Percentiles rank a stretch among this genome's conserved stretches.
These are phyloP conservation scores for Aleurites moluccanus DNA, from an alignment of 441 rosid species.

Conservation along the genomic window DNA sequence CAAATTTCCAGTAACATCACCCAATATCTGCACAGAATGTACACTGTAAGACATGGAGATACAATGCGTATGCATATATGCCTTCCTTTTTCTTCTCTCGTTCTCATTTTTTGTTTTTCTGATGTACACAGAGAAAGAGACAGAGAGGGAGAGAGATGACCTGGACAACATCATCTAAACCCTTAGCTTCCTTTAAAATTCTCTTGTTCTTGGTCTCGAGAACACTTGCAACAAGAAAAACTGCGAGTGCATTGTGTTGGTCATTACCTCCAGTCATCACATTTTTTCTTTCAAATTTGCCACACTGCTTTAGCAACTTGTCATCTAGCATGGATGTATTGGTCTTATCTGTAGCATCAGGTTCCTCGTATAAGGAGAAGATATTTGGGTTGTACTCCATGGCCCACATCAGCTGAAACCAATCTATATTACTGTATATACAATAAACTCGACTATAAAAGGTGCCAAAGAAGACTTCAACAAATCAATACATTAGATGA, in stretches of 20 bases:
- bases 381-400: constrained; percentile 94
- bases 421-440: constrained; percentile 34
- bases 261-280: constrained; percentile 48
- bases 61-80: not conserved
- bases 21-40: constrained; percentile 56
- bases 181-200: constrained; percentile 80
- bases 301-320: constrained; percentile 65
- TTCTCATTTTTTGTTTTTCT: not conserved
- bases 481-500: constrained; percentile 12
- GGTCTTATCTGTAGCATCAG: constrained; percentile 27
- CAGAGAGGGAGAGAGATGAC: constrained; percentile 32
- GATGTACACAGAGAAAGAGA: no score
- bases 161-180: constrained; percentile 84
- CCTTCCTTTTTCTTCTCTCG: not conserved
- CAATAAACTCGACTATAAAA: constrained; percentile 15
- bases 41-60: constrained; percentile 8
- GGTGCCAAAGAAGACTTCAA: not conserved
- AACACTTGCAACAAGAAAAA: constrained; percentile 86
- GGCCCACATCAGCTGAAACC: constrained; percentile 91
- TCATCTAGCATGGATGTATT: constrained; percentile 27
- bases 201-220: constrained; percentile 78
- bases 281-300: constrained; percentile 74
- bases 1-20: constrained; percentile 59
- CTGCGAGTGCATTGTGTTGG: constrained; percentile 53
- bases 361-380: constrained; percentile 56